A percentile compares a stretch with the other conserved stretches of the same genome.
phyloP scores from a whole-genome alignment of 2,329 filamentous ascomycete species.

The Phyllosticta capitalensis region DNA sequence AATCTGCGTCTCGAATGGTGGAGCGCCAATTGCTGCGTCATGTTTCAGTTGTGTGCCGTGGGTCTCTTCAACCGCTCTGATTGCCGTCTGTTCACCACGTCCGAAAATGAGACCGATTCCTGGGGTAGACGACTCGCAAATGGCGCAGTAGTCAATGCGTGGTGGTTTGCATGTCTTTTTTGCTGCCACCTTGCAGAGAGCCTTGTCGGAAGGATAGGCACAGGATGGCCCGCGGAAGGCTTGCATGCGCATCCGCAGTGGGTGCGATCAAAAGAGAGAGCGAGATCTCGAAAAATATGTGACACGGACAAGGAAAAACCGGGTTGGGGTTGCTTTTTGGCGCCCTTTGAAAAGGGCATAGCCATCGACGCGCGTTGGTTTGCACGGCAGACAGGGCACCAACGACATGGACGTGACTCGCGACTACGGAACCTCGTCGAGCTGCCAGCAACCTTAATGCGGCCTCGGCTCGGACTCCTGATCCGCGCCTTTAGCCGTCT shows the following conservation, averaged over 20 bases:
- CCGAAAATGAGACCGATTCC: neutral
- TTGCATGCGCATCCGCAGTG: constrained; percentile 10
- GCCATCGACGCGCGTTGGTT: neutral
- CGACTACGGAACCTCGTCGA: neutral
- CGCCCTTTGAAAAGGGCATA: neutral
- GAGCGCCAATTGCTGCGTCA: neutral
- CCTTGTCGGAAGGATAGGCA: constrained; percentile 9
- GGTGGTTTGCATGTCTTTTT: neutral
- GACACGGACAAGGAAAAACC: constrained; percentile 6
- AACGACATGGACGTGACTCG: neutral
- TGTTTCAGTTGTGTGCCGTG: neutral
- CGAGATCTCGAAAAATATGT: constrained; percentile 1
- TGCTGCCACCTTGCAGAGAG: constrained; percentile 7
- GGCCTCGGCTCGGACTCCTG: neutral
- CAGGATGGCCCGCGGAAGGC: constrained; percentile 9
- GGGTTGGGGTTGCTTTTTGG: constrained; percentile 9
- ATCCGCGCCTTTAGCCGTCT: neutral
- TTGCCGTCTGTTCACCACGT: neutral
- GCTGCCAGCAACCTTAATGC: neutral
- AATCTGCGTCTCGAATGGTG: neutral
- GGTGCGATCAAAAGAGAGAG: constrained; percentile 6
- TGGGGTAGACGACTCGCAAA: neutral
- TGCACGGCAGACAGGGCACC: neutral
- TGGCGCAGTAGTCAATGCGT: neutral
- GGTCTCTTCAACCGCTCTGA: neutral